These are phyloP conservation scores for Gomphus bonarii DNA, from an alignment of 1,284 basidiomycete genomes.

Conservation along the genomic window DNA sequence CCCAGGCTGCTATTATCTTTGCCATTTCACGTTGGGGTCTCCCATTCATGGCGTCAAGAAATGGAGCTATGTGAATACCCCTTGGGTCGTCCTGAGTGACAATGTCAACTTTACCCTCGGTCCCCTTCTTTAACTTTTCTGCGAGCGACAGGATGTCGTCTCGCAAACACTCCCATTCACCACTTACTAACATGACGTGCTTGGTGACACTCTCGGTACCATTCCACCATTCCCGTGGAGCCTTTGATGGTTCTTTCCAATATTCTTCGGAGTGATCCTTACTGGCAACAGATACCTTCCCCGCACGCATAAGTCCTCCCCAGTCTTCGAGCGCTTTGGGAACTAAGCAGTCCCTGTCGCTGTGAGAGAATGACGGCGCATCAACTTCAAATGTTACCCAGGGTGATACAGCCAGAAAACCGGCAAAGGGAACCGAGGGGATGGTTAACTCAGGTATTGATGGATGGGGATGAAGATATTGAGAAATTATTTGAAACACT, in stretches of 20 bases:
- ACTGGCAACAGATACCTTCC: too few species aligned
- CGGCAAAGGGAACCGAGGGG: constrained; percentile 16
- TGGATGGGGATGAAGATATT: constrained; percentile 24
- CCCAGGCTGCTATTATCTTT: too few species aligned
- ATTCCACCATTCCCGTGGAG: constrained; percentile 11
- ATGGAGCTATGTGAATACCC: too few species aligned
- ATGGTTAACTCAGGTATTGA: constrained; percentile 14
- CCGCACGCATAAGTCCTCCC: neutral
- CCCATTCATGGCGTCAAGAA: too few species aligned
- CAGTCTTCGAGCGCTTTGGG: neutral
- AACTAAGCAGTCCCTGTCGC: neutral
- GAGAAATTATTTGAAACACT: constrained; percentile 22
- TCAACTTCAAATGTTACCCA: constrained; percentile 21
- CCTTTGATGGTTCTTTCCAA: constrained; percentile 10
- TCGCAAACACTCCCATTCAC: constrained; percentile 9
- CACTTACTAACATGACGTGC: constrained; percentile 8
- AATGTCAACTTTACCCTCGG: too few species aligned
- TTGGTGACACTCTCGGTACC: constrained; percentile 2
- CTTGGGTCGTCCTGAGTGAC: too few species aligned
- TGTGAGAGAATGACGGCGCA: neutral
- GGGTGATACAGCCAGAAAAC: constrained; percentile 24
- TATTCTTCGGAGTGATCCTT: neutral
- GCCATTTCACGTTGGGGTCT: too few species aligned
- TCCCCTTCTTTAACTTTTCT: too few species aligned
- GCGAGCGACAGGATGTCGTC: constrained; percentile 10